Conservation (phyloP, 2,329 filamentous ascomycete species). For the Trichoderma koningii region DNA sequence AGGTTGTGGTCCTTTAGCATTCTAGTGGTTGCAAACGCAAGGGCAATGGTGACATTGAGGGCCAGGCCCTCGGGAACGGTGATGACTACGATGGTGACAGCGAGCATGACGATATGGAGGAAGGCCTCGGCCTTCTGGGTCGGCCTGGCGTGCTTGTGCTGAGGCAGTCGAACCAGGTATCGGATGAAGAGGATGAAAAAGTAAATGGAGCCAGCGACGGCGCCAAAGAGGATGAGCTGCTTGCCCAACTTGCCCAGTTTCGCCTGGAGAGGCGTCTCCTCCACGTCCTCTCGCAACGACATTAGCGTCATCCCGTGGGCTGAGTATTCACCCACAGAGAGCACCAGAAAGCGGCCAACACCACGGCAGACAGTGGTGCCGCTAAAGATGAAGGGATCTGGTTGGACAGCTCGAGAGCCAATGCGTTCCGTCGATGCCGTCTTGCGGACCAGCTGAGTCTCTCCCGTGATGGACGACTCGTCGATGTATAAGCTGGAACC, state of each 20-base stretch:
- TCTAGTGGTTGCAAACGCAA: conserved; percentile 63
- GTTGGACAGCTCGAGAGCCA: conserved; percentile 51
- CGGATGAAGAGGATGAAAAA: conserved; percentile 47
- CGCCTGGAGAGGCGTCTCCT: conserved; percentile 75
- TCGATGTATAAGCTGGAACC: conserved; percentile 61
- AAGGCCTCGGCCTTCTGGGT: conserved; percentile 59
- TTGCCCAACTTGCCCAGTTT: conserved; percentile 78
- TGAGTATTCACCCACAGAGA: conserved; percentile 71
- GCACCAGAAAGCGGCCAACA: conserved; percentile 74
- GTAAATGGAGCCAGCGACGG: conserved; percentile 45
- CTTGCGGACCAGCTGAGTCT: conserved; percentile 73
- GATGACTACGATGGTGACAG: conserved; percentile 61
- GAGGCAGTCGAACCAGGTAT: conserved; percentile 40
- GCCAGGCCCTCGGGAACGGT: conserved; percentile 63
- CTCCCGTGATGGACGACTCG: conserved; percentile 75
- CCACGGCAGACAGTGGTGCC: conserved; percentile 77
- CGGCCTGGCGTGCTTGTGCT: conserved; percentile 44
- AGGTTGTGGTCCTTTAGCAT: conserved; percentile 66
- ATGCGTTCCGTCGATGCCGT: conserved; percentile 59
- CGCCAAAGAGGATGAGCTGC: conserved; percentile 60
- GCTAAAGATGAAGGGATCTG: conserved; percentile 80
- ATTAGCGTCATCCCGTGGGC: conserved; percentile 77
- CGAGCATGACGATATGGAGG: conserved; percentile 59
- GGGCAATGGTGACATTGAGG: conserved; percentile 61
- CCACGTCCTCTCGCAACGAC: conserved; percentile 73